Evolutionary conservation across 2,329 filamentous ascomycete genomes (phyloP).

Genomic region (Cladophialophora chaetospira): DNA sequence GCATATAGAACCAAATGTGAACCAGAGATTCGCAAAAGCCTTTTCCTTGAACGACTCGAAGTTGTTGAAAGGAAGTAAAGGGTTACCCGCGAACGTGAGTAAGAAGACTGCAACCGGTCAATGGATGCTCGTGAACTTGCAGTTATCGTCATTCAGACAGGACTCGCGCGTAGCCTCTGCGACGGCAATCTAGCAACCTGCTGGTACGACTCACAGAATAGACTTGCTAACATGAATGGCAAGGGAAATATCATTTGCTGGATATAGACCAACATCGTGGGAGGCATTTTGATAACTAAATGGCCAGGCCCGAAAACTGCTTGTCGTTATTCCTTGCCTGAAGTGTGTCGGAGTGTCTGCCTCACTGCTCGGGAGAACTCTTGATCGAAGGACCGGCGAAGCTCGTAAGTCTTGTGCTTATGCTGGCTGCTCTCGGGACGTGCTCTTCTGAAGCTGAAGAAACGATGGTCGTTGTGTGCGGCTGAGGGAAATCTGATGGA

Average conservation of each 20-base stretch:
- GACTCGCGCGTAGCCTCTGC: too few relatives aligned
- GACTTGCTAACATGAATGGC: conserved; percentile 4
- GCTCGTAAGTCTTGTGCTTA: too few relatives aligned
- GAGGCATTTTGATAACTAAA: not conserved
- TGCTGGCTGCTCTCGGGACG: too few relatives aligned
- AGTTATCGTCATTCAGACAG: not conserved
- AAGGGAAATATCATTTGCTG: not conserved
- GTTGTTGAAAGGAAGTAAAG: conserved; percentile 12
- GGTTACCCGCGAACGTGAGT: conserved; percentile 23
- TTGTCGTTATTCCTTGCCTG: too few relatives aligned
- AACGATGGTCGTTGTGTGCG: too few relatives aligned
- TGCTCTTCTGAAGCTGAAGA: too few relatives aligned
- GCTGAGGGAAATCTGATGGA: too few relatives aligned
- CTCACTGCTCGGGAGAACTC: too few relatives aligned
- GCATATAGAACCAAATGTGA: conserved; percentile 14
- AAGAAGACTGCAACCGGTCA: conserved; percentile 14
- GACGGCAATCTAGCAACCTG: too few relatives aligned
- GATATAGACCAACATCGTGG: not conserved
- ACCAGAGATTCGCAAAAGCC: conserved; percentile 19
- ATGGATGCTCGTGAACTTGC: not conserved
- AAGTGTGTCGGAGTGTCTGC: too few relatives aligned
- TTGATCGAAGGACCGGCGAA: too few relatives aligned
- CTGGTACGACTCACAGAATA: conserved; percentile 12
- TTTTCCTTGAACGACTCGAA: conserved; percentile 31
- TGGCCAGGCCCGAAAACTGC: too few relatives aligned